These are phyloP conservation scores for Elongisporangium senticosum DNA, from an alignment of 352 stramenopile species.

Conservation along the genomic window DNA sequence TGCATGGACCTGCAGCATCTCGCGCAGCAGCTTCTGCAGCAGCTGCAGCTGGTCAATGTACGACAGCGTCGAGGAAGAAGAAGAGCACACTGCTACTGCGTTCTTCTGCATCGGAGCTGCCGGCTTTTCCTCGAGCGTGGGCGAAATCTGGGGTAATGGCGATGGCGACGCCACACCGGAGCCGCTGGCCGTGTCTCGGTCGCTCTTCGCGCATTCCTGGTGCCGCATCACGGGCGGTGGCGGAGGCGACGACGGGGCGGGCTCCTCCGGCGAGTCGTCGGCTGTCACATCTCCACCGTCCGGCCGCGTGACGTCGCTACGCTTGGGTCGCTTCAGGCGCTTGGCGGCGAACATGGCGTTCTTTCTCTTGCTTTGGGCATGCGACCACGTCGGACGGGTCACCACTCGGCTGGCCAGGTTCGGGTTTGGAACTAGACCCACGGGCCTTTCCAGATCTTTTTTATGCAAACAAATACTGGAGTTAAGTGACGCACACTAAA, in stretches of 20 bases:
- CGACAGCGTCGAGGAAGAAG: not conserved
- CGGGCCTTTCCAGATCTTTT: not conserved
- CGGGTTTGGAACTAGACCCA: not conserved
- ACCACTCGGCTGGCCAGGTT: not conserved
- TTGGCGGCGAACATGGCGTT: not conserved
- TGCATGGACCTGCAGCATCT: conserved; percentile 31
- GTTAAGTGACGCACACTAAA: not conserved
- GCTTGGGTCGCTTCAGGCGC: not conserved
- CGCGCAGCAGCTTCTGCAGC: conserved; percentile 22
- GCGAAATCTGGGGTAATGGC: not conserved
- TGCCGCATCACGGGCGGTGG: not conserved
- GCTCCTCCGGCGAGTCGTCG: not conserved
- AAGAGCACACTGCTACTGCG: not conserved
- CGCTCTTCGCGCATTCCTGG: not conserved
- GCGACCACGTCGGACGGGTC: not conserved
- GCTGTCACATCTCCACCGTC: not conserved
- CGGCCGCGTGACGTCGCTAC: not conserved
- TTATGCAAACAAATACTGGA: not conserved
- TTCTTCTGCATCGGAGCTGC: not conserved
- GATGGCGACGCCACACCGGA: not conserved
- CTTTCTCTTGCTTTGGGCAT: not conserved
- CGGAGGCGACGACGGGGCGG: not conserved
- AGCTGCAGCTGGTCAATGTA: conserved; percentile 27
- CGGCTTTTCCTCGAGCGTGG: not conserved
- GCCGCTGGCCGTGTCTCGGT: not conserved